Conservation (phyloP, 164 flowering plant genomes). For the Annona squamosa region DNA sequence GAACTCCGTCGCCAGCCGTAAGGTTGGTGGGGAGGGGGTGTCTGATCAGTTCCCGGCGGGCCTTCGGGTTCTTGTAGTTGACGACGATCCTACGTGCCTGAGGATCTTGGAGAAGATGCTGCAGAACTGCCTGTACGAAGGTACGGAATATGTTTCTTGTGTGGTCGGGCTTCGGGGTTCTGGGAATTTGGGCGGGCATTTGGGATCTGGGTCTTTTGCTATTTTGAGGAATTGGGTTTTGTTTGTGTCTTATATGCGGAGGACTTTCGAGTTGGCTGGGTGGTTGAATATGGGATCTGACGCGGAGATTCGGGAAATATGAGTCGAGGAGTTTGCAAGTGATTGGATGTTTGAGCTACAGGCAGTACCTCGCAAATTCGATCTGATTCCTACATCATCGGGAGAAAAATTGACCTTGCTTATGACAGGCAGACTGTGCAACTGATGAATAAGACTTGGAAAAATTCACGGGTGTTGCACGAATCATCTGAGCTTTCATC, state of each 20-base stretch:
- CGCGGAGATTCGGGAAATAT: neutral
- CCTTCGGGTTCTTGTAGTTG: conserved; percentile 88
- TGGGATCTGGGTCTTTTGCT: neutral
- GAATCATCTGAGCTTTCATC: neutral
- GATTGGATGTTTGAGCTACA: neutral
- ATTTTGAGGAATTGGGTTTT: neutral
- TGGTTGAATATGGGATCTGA: neutral
- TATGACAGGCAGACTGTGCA: neutral
- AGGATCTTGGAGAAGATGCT: conserved; percentile 95
- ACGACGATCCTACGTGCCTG: conserved; percentile 91
- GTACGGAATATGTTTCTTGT: conserved; percentile 6
- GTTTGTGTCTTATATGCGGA: neutral
- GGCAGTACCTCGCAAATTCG: neutral
- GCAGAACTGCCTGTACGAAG: conserved; percentile 78
- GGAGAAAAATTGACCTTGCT: neutral
- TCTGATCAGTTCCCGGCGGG: conserved; percentile 79
- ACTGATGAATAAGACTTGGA: neutral
- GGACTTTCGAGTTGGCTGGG: neutral
- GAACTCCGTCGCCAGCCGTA: conserved; percentile 9
- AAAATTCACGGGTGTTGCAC: neutral
- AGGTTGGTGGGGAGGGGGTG: conserved; percentile 30
- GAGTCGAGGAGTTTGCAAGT: neutral
- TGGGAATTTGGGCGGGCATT: neutral
- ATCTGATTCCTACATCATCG: neutral
- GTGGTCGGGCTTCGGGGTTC: neutral